Evolutionary conservation across 345 rosid genomes (phyloP), one percentile per base, ranked within the genome.

Genomic region (Arabidopsis suecica): DNA sequence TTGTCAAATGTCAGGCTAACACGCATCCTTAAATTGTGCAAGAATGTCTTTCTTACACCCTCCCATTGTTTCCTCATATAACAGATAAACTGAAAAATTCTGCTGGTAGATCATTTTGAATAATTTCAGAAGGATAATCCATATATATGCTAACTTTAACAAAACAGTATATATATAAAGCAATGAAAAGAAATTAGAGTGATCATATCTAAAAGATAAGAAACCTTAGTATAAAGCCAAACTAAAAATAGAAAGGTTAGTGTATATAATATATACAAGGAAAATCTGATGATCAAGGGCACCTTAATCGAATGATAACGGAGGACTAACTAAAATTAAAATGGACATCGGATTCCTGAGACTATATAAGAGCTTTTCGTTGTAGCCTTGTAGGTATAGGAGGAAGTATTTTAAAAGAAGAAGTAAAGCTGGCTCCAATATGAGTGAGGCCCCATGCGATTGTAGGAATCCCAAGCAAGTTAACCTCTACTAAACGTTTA

Each of bases 301-400:
- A 9, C 20, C 18, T 25, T n/a, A 25, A 61, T 33, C 20, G 71
- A 71, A 0, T 22, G 72, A 53, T n/a, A 18, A 56, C 16, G 59
- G 49, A 42, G 61, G 47, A 30, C 47, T 57, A 44, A 57, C 13
- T 57, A 66, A 34, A 49, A 58, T 48, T 58, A 48, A 22, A 57
- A 67, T 65, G 37, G 77, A 84, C 91, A 89, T 91, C 70, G 96
- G 96, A 91, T 89, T 85, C 95, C 86, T 16, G 18, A 16, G 18
- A 16, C 18, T 16, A 16, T 16, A 16, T 71, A 38, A 62, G 65
- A 79, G 42, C 53, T 61, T 77, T 56, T 45, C 40, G 65, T 34
- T 47, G 67, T 74, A 66, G 66, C 65, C 59, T 12, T 54, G 81
- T 66, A 75, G 68, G 37, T 74, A 54, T 77, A 65, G 61, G 69